Base-by-base conservation (phyloP, 2,329 filamentous ascomycete species). In the Colletotrichum sp. region DNA sequence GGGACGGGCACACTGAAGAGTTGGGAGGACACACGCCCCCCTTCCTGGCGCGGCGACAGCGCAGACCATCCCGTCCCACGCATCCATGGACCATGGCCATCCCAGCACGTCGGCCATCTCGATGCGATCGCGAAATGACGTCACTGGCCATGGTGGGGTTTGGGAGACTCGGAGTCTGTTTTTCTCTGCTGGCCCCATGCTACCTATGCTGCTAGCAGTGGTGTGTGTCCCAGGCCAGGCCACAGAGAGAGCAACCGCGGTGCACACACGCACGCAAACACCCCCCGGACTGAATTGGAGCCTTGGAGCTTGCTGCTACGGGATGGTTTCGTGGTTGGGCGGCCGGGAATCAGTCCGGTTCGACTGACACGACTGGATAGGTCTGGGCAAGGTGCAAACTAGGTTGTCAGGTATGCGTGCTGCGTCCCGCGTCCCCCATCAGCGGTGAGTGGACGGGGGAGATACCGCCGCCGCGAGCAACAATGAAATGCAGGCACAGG, bases 41-140 rank as follows among this genome's bases (percentile, higher is more conserved):
- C n/a, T 21, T n/a, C 32, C 34, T 13, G 60, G n/a, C 30, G 32
- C 60, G 60, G 32, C 49, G 24, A 62, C 44, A 55, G 30, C 28
- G 28, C 65, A 68, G 49, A 18, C 44, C 30, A 71, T 65, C 66
- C 24, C 24, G 55, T 57, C 21, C 21, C 55, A 28, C 30, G 44
- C 65, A 69, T 34, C 24, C 26, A 49, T 21, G 44, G 44, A n/a
- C 21, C 26, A 49, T 49, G 44, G 44, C 44, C 21, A 72, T 66
- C 67, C 59, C 62, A 71, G 71, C 72, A 72, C 34, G 73, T 34
- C 57, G 49, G 36, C 69, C 73, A 76, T 76, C 73, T 76, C 73
- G 73, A 76, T 76, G 73, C 24, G 57, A 73, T 76, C 73, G 44
- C 39, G 52, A 28, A n/a, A 73, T 76, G 73, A 76, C 73, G 73